Conservation (phyloP, 805 yeast species). For the Wickerhamiella kazuoi region DNA sequence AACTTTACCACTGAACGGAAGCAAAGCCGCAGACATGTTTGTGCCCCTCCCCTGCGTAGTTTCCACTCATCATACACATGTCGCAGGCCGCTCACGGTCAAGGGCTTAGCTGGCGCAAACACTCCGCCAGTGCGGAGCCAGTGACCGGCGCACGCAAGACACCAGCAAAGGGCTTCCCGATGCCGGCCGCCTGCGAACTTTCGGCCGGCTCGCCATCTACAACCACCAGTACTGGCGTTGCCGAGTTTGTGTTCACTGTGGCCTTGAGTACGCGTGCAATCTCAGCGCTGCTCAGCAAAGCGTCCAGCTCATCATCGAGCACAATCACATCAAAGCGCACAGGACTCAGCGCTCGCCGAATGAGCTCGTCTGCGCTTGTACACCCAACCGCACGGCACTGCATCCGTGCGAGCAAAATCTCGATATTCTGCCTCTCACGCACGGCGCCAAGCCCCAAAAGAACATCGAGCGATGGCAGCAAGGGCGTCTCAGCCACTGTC, state of each 20-base stretch:
- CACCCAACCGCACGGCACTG: slow-evolving; percentile 73
- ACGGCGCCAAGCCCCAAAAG: slow-evolving; percentile 79
- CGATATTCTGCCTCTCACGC: slow-evolving; percentile 50
- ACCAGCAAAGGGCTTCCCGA: slow-evolving; percentile 34
- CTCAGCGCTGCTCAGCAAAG: slow-evolving; percentile 38
- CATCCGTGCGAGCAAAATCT: slow-evolving; percentile 41
- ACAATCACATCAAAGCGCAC: slow-evolving; percentile 72
- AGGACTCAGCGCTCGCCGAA: slow-evolving; percentile 64
- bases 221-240: slow-evolving; percentile 61
- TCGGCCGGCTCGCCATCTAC: slow-evolving; percentile 27
- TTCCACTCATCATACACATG: no score
- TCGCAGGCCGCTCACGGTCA: no score
- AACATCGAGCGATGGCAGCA: slow-evolving; percentile 27
- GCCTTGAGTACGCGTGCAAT: slow-evolving; percentile 64
- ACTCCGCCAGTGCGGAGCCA: slow-evolving; percentile 19
- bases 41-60: slow-evolving; percentile 5
- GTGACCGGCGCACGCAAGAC: slow-evolving; percentile 58
- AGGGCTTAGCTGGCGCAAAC: no score
- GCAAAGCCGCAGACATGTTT: background rate
- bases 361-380: slow-evolving; percentile 63
- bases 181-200: slow-evolving; percentile 13
- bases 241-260: slow-evolving; percentile 60
- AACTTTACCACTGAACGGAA: no score
- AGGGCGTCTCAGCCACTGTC: background rate
- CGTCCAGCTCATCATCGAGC: slow-evolving; percentile 37